Evolutionary conservation across 352 stramenopile species (phyloP), one percentile per base, ranked within the genome.

Genomic region (Globisporangium barbulae): DNA sequence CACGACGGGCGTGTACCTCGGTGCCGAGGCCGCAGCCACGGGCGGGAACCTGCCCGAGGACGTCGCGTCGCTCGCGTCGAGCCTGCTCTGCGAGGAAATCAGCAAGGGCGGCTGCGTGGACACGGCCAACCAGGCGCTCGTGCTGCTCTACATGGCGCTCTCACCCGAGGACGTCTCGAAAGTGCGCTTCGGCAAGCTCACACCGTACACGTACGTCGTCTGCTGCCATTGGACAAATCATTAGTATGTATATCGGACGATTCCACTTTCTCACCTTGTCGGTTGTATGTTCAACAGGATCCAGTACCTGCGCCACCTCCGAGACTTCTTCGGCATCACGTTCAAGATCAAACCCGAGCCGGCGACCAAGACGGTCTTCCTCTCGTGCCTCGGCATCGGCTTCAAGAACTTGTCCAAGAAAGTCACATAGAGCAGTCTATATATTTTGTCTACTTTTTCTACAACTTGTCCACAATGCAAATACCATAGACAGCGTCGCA

Each of bases 111-210:
- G 87, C 53, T 98, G 91, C 62, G 89, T 98, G 19, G 96, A 99
- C 80, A 98, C 96, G 19, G 89, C 83, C 47, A 96, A 97, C 70
- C 97, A 99, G 78, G 90, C 91, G 5, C 79, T 99, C 39, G 93
- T 96, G 35, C 78, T 99, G 59, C 73, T 99, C 9, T 93, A 98
- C 64, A 99, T 99, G 97, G 93, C 96, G 60, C 82, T 99, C 13
- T 97, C 94, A 22, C 97, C 97, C 0, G 97, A 99, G 70, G 97
- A 99, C 75, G 98, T 99, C 25, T 98, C 90, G 62, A 97, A 96
- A 73, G 88, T 97, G 48, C 87, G 91, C 37, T 88, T 97, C 17
- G 88, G 88, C 65, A 96, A 94, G 69, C 76, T 96, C 61, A 94
- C 88, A 19, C 85, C 84, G 0, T 89, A 94, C 77, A 88, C 75